Evolutionary conservation across 164 flowering plant species (phyloP).

Genomic region (Sedum album): DNA sequence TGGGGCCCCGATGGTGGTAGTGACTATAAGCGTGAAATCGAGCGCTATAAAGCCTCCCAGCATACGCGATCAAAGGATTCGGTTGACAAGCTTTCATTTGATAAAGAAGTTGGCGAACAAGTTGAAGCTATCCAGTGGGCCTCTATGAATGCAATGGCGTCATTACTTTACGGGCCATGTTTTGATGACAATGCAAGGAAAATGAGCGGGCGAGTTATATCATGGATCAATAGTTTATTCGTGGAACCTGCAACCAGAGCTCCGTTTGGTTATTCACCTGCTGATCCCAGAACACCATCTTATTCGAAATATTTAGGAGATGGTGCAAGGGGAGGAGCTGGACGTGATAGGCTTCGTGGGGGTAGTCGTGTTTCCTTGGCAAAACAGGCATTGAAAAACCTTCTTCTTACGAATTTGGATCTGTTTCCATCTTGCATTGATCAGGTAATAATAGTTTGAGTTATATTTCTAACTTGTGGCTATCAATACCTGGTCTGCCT

Average conservation of each 20-base stretch:
- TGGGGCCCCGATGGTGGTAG: conserved; percentile 83
- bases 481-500: neutral
- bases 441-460: conserved; percentile 47
- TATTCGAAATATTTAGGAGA: conserved; percentile 73
- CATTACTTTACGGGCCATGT: conserved; percentile 90
- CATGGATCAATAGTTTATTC: conserved; percentile 91
- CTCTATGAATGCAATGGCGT: conserved; percentile 96
- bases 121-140: conserved; percentile 98
- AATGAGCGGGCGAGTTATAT: conserved; percentile 92
- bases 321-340: conserved; percentile 59
- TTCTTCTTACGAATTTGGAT: conserved; percentile 91
- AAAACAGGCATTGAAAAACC: conserved; percentile 87
- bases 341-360: conserved; percentile 77
- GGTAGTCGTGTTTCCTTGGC: conserved; percentile 84
- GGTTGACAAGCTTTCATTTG: conserved; percentile 82
- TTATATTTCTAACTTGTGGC: neutral
- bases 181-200: conserved; percentile 98
- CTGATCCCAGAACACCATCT: conserved; percentile 97
- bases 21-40: conserved; percentile 92
- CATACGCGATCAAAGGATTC: conserved; percentile 91
- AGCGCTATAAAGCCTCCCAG: conserved; percentile 82
- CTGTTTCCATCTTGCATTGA: conserved; percentile 98
- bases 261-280: conserved; percentile 95
- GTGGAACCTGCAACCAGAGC: conserved; percentile 84
- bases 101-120: conserved; percentile 86